A percentile compares a stretch with the other conserved stretches of the same genome.
These are phyloP conservation scores for Jatropha podagrica DNA, from an alignment of 441 rosid genomes.

Conservation along the genomic window DNA sequence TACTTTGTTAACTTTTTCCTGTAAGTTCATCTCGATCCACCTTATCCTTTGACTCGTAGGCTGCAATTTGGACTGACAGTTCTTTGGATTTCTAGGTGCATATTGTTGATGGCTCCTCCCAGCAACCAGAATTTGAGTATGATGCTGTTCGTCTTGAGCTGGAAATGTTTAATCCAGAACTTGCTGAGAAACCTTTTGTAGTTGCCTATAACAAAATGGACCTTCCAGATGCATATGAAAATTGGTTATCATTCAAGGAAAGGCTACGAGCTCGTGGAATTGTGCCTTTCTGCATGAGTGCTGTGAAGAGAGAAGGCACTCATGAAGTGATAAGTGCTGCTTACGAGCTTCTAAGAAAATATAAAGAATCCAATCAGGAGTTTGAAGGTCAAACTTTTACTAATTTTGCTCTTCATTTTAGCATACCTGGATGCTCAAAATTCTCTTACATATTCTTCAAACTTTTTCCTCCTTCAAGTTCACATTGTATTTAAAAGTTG, in stretches of 20 bases:
- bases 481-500: conserved; percentile 21
- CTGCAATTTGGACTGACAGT: conserved; percentile 5
- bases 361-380: conserved; percentile 48
- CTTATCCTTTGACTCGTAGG: background rate
- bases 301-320: conserved; percentile 73
- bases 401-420: background rate
- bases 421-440: background rate
- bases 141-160: conserved; percentile 96
- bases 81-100: conserved; percentile 57
- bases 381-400: conserved; percentile 50
- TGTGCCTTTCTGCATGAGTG: conserved; percentile 84
- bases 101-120: conserved; percentile 87
- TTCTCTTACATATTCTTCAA: conserved; percentile 1
- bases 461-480: background rate
- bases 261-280: conserved; percentile 63
- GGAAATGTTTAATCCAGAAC: conserved; percentile 84
- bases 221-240: conserved; percentile 78
- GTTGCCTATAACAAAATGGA: conserved; percentile 96
- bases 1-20: background rate
- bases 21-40: background rate
- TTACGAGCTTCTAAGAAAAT: conserved; percentile 57
- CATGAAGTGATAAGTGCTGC: conserved; percentile 68
- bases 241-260: conserved; percentile 72
- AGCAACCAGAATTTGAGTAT: conserved; percentile 84
- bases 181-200: conserved; percentile 78